Base-by-base conservation (phyloP, 225 moss, liverwort and hornwort species). In the Pleurozium schreberi region DNA sequence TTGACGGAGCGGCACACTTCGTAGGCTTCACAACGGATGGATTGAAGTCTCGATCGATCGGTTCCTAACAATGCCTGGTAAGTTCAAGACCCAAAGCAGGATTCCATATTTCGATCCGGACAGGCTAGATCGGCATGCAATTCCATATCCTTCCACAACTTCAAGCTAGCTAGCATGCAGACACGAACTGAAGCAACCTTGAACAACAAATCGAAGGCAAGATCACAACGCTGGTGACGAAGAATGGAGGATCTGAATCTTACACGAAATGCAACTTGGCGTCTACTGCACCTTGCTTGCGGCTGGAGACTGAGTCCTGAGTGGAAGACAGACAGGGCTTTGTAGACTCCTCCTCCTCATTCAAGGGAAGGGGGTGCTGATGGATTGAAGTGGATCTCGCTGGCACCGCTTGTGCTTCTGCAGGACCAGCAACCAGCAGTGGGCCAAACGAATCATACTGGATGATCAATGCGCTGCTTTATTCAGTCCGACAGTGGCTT, bases 381-480 rank as follows among this genome's bases (percentile, higher is more conserved):
- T 88, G 86, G 84, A 87, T 45, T 57, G 85, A 75, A 90, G 78
- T 66, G 21, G 61, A 50, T 85, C 71, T 80, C 62, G 88, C 86
- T 79, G 87, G 80, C 83, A 85, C 73, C 61, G n/a, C 60, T 65
- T 88, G 19, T 57, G 57, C 19, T n/a, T 57, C 83, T 85, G 85
- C 89, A 73, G 71, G 55, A 63, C 50, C 80, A 80, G 70, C 86
- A 62, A 59, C 38, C 89, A 38, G 47, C 66, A 81, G 92, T 86
- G 83, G 90, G 88, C 86, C 87, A 75, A 90, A 69, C 84, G 80
- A 85, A 87, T 87, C 85, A 87, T 91, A 64, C 86, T 89, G 89
- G 87, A 82, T 80, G 85, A 87, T 57, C 57, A 57, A 57, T 87
- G 85, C 87, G 81, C 87, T 80, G 50, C 84, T 84, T 90, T 78